Evolutionary conservation across 805 yeast genomes (phyloP), one percentile per base, ranked within the genome.

Genomic region (Phaffomyces opuntiae): DNA sequence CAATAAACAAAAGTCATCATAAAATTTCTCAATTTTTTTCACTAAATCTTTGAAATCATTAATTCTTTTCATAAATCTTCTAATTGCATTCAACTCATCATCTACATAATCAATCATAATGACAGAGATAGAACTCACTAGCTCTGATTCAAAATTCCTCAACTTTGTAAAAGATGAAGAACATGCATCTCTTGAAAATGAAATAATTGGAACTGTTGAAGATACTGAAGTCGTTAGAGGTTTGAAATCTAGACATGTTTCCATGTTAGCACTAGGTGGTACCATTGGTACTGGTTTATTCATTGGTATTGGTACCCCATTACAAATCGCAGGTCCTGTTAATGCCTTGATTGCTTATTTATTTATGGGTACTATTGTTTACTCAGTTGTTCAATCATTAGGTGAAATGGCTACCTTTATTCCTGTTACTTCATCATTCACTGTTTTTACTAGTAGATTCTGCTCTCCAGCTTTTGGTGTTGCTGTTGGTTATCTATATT

Each of bases 361-460:
- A n/a, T 80, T 81, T 61, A 80, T 83, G 73, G 87, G 84, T 35
- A 61, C 83, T 2, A 57, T 84, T 39, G 87, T 80, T 0, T 81
- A 70, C 56, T 73, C 76, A 13, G 84, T 83, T 43, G 78, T 86
- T 19, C 88, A 83, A 60, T 74, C 83, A 4, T 67, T 84, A 46
- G 90, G 89, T 56, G 91, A 84, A 63, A 81, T 84, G 90, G 88
- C 89, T 43, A 82, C 89, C 9, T 81, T 74, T 52, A 79, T 83
- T n/a, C 90, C 90, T 9, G 76, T 81, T 37, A 68, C 82, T 7
- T 70, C 80, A 1, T 80, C 87, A 0, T 81, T 83, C 64, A 76
- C 85, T 27, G 85, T 80, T 39, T 83, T 83, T 59, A 73, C 81
- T n/a, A 69, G 83, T 9, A 69, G 84, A 54, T 83, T 82, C 69